Conservation (phyloP, 441 rosid genomes). For the Erodium chrysanthum region DNA sequence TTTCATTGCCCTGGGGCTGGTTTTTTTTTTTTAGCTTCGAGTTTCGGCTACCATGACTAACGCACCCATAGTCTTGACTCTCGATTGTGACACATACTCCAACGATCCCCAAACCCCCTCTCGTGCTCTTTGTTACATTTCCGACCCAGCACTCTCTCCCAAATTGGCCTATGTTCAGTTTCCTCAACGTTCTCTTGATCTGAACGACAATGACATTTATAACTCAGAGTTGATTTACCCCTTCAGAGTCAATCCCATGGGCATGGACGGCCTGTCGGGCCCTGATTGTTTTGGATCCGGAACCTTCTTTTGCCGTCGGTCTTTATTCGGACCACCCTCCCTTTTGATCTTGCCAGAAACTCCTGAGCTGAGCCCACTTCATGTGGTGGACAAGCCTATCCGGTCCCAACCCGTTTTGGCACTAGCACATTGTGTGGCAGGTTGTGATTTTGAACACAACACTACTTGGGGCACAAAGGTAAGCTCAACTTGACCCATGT, state of each 20-base stretch:
- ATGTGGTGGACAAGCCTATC: constrained; percentile 24
- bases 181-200: constrained; percentile 47
- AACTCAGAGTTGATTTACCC: constrained; percentile 30
- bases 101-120: constrained; percentile 43
- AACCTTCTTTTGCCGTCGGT: constrained; percentile 38
- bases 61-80: constrained; percentile 45
- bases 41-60: constrained; percentile 60
- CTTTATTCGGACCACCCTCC: constrained; percentile 37
- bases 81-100: constrained; percentile 72
- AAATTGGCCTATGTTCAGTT: constrained; percentile 45
- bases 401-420: constrained; percentile 24
- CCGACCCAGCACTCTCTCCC: constrained; percentile 28
- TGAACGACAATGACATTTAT: constrained; percentile 46
- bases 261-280: constrained; percentile 42
- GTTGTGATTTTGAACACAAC: constrained; percentile 38
- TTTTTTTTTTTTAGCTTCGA: constrained; percentile 32
- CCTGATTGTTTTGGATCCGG: constrained; percentile 41
- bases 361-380: constrained; percentile 26
- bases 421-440: constrained; percentile 40
- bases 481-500: background rate
- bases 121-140: constrained; percentile 40
- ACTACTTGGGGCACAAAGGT: constrained; percentile 64
- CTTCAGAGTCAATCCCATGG: constrained; percentile 29
- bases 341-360: constrained; percentile 18
- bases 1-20: no score